Evolutionary conservation across 345 rosid species (phyloP).

Genomic region (Acer saccharum): DNA sequence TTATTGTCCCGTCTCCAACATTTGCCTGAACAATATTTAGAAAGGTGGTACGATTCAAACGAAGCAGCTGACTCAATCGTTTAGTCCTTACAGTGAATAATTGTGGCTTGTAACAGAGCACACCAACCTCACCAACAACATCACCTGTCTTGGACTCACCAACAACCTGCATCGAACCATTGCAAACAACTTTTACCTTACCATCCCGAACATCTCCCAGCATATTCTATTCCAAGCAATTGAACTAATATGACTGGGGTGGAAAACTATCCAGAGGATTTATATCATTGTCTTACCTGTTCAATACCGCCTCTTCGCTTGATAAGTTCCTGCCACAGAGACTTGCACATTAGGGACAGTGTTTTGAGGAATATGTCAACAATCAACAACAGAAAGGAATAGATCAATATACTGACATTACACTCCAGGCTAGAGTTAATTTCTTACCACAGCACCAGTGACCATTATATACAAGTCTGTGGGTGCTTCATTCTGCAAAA

Average conservation of each 20-base stretch:
- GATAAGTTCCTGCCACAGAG: conserved; percentile 61
- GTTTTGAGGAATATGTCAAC: not conserved
- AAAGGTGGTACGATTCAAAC: conserved; percentile 75
- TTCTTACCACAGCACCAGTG: conserved; percentile 77
- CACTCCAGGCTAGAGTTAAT: not conserved
- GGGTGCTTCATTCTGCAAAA: conserved; percentile 89
- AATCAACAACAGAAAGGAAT: not conserved
- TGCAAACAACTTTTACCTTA: conserved; percentile 11
- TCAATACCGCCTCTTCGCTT: conserved; percentile 56
- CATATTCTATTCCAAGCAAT: not conserved
- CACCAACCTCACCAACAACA: conserved; percentile 79
- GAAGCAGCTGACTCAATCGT: conserved; percentile 81
- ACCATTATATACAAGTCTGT: conserved; percentile 81
- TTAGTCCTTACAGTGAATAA: conserved; percentile 83
- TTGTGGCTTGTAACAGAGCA: conserved; percentile 91
- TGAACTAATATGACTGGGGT: not conserved
- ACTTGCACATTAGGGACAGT: conserved; percentile 19
- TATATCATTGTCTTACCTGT: conserved; percentile 48
- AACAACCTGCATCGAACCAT: conserved; percentile 48
- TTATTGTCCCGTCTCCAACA: conserved; percentile 88
- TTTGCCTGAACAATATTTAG: conserved; percentile 75
- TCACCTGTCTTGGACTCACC: conserved; percentile 69
- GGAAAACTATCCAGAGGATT: conserved; percentile 8
- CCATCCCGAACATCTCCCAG: not conserved
- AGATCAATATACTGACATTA: not conserved